These are phyloP conservation scores for Rhizophora mangle DNA, from an alignment of 345 rosid genomes.

Conservation along the genomic window DNA sequence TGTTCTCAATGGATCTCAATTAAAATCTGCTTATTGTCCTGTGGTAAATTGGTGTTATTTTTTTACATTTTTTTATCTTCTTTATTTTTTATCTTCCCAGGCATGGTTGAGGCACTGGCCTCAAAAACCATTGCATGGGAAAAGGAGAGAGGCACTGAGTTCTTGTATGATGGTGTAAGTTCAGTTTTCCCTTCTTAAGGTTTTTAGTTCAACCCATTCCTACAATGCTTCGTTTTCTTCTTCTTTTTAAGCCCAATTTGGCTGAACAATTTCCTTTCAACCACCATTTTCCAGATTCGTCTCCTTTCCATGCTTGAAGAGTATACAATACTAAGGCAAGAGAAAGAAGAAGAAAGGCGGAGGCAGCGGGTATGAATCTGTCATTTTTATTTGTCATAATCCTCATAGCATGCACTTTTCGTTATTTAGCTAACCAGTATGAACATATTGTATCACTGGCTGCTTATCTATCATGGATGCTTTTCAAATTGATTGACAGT, in stretches of 20 bases:
- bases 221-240: not conserved
- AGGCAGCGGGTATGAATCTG: slow-evolving; percentile 60
- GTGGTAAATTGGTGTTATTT: not conserved
- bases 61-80: not conserved
- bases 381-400: not conserved
- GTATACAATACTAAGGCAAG: slow-evolving; percentile 64
- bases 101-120: slow-evolving; percentile 83
- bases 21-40: not conserved
- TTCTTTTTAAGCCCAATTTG: not conserved
- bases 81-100: slow-evolving; percentile 31
- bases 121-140: slow-evolving; percentile 89
- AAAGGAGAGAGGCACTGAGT: slow-evolving; percentile 69
- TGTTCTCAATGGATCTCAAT: not conserved
- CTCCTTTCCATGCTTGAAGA: slow-evolving; percentile 93
- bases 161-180: slow-evolving; percentile 92
- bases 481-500: not conserved
- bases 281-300: slow-evolving; percentile 48
- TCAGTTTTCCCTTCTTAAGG: not conserved
- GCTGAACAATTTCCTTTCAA: slow-evolving; percentile 11
- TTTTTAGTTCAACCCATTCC: not conserved
- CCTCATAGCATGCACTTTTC: not conserved
- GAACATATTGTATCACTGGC: not conserved
- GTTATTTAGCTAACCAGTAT: not conserved
- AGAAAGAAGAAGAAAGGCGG: slow-evolving; percentile 93
- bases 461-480: not conserved